Base-by-base conservation (phyloP, 2,329 filamentous ascomycete species). In the Phaeosphaeria sp. region DNA sequence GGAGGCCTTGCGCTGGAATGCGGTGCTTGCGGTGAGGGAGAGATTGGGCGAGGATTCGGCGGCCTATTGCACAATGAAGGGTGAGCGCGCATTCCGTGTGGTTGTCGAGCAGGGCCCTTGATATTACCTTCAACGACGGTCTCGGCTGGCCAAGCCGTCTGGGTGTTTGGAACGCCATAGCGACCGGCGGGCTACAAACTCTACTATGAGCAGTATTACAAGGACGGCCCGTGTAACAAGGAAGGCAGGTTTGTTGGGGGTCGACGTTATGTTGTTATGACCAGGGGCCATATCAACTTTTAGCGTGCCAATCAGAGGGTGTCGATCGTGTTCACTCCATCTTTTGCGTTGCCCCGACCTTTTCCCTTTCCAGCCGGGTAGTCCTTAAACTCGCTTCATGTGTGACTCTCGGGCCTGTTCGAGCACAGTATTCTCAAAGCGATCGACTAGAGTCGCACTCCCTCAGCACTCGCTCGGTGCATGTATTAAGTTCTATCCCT, bases 1-100 rank as follows among this genome's bases (percentile, higher is more conserved):
- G 50, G 89, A 92, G 59, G 84, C 83, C 80, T 93, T 93, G 72
- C 90, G 88, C 70, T 85, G 83, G 65, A 89, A 81, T 57, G 82
- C 80, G 46, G 76, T 78, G 64, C 74, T 78, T 39, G 75, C 69
- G 55, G 75, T 70, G 46, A 78, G 70, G 48, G 71, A 72, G 23
- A 82, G 70, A 56, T 79, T 80, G 23, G 80, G 79, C 33, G 78
- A 78, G 11, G 79, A 79, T 11, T 77, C 75, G 30, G 77, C 77
- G 22, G 41, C 46, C 52, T 55, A 25, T 21, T n/a, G 42, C 25
- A 23, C 25, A 23, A 23, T 13, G 6, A 27, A 20, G 17, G 17
- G 46, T 49, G 52, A 50, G 52, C 21, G 46, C 15, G 52, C 39
- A 36, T 44, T 47, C 43, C 18, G n/a, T 33, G 73, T 65, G 67